Evolutionary conservation across 768 basidiomycete genomes (phyloP).

Genomic region (Amanita jacksonii): DNA sequence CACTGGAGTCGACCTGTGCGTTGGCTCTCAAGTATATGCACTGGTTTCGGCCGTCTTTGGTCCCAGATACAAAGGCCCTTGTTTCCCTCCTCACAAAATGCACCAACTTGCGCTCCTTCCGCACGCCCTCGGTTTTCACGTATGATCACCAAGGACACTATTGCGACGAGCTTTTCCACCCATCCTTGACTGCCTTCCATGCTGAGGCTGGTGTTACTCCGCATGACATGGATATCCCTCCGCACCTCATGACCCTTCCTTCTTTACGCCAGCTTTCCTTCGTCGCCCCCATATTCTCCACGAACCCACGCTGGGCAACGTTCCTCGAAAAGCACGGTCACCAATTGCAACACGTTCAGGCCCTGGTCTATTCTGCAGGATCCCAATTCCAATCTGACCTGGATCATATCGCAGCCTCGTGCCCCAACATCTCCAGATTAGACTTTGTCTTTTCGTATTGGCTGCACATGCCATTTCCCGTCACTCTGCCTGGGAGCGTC

Average conservation of each 20-base stretch:
- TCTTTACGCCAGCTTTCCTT: slow-evolving; percentile 7
- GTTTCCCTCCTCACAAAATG: not conserved
- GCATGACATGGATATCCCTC: not conserved
- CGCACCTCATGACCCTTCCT: slow-evolving; percentile 2
- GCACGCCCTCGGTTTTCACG: not conserved
- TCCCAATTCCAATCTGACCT: not conserved
- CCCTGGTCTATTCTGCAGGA: not conserved
- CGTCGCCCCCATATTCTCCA: not conserved
- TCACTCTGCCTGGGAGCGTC: slow-evolving; percentile 1
- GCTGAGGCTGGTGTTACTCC: not conserved
- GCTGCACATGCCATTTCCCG: slow-evolving; percentile 6
- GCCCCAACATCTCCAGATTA: not conserved
- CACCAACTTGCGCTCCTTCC: slow-evolving; percentile 5
- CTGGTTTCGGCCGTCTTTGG: slow-evolving; percentile 5
- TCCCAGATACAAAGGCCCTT: not conserved
- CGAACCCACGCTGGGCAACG: slow-evolving; percentile 2
- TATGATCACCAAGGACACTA: not conserved
- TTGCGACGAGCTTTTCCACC: not conserved
- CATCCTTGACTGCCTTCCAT: slow-evolving; percentile 1
- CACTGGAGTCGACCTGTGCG: not conserved
- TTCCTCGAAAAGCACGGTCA: slow-evolving; percentile 4
- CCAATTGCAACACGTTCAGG: slow-evolving; percentile 1
- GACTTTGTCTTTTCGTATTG: slow-evolving; percentile 3
- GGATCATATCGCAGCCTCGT: not conserved
- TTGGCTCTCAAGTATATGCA: slow-evolving; percentile 2